Conservation (phyloP, 768 basidiomycete genomes). For the Russula ochroleuca region DNA sequence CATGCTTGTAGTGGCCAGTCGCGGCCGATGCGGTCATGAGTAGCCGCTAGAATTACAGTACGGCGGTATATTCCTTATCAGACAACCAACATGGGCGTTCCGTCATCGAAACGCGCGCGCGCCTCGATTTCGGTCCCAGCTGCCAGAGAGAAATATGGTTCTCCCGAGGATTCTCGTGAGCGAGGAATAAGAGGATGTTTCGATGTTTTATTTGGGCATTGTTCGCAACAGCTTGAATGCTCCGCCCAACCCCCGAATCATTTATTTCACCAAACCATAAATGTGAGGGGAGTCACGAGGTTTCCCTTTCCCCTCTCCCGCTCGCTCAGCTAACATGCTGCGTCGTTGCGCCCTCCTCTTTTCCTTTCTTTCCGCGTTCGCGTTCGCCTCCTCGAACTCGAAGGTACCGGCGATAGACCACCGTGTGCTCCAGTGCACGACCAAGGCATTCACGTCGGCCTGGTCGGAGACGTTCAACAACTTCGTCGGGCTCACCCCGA, state of each 20-base stretch:
- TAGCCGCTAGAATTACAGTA: not conserved
- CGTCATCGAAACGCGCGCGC: not conserved
- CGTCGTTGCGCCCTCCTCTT: not conserved
- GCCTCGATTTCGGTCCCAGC: not conserved
- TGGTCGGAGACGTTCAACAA: slow-evolving; percentile 23
- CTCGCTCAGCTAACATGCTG: slow-evolving; percentile 1
- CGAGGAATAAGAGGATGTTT: slow-evolving; percentile 9
- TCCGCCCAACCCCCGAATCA: not conserved
- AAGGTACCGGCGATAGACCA: slow-evolving; percentile 1
- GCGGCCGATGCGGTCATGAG: not conserved
- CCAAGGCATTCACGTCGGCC: slow-evolving; percentile 20
- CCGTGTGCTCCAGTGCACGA: slow-evolving; percentile 23
- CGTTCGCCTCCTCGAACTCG: slow-evolving; percentile 7
- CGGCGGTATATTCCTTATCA: not conserved
- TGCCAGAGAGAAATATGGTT: not conserved
- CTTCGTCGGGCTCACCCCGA: slow-evolving; percentile 15
- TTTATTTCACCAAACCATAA: not conserved
- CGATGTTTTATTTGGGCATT: not conserved
- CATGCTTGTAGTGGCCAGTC: not conserved
- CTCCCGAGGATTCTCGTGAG: not conserved
- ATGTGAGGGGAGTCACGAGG: not conserved
- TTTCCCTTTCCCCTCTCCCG: not conserved
- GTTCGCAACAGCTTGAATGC: slow-evolving; percentile 16
- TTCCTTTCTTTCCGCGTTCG: not conserved
- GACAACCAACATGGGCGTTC: slow-evolving; percentile 8